A percentile compares a stretch with the other conserved stretches of the same genome.
Evolutionary conservation across 2,329 filamentous ascomycete species (phyloP).

Genomic region (Aspergillus glaucus): DNA sequence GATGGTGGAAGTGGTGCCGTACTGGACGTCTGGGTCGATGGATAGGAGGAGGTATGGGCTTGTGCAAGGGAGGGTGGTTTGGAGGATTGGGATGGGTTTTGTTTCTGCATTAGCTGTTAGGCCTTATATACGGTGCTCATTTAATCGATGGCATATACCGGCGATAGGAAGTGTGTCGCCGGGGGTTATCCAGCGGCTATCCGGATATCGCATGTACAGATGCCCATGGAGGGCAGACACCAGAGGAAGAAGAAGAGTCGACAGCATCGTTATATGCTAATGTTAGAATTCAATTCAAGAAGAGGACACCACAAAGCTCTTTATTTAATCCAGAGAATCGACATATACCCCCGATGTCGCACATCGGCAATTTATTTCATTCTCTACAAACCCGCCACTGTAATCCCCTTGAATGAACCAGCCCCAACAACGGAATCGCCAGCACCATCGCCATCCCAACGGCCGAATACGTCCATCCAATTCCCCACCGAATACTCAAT

Average conservation of each 20-base stretch:
- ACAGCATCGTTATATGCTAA: no score
- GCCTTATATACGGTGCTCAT: no score
- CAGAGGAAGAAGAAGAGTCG: background rate
- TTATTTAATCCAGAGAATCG: no score
- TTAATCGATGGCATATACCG: background rate
- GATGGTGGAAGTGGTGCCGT: conserved; percentile 8
- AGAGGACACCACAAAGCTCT: no score
- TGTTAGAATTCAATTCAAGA: no score
- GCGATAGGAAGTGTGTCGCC: conserved; percentile 10
- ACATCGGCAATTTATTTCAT: background rate
- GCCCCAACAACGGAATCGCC: conserved; percentile 10
- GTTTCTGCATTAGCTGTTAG: no score
- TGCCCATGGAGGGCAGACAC: background rate
- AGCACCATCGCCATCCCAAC: conserved; percentile 8
- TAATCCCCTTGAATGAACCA: conserved; percentile 15
- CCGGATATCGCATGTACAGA: conserved; percentile 15
- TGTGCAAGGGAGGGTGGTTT: conserved; percentile 12
- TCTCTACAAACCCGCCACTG: conserved; percentile 11
- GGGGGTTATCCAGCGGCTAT: conserved; percentile 12
- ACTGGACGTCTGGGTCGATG: conserved; percentile 18
- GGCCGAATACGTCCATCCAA: conserved; percentile 11
- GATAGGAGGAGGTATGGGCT: conserved; percentile 17
- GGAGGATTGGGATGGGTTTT: conserved; percentile 11
- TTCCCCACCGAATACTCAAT: conserved; percentile 11
- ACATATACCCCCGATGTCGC: no score